A percentile compares a stretch with the other conserved stretches of the same genome.
phyloP scores from a whole-genome alignment of 129 eudicot genomes.

The Erigeron canadensis region DNA sequence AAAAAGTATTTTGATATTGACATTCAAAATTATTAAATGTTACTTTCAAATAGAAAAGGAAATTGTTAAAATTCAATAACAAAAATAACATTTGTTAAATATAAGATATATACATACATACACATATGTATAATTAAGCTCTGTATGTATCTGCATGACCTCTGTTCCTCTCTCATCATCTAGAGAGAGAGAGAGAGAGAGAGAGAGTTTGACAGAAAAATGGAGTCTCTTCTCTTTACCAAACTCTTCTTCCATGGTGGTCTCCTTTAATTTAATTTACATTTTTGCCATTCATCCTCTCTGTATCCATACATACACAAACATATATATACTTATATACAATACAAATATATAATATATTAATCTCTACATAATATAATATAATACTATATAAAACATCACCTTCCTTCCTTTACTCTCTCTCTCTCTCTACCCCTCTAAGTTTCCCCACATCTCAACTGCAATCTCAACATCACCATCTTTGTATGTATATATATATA shows the following conservation, averaged over 20 bases:
- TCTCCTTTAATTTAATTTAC: conserved; percentile 16
- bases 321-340: not conserved
- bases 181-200: not conserved
- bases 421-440: conserved; percentile 27
- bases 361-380: not conserved
- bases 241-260: conserved; percentile 29
- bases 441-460: conserved; percentile 17
- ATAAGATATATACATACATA: not conserved
- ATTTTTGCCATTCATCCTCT: conserved; percentile 36
- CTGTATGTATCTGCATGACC: conserved; percentile 35
- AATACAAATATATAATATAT: not conserved
- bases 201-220: conserved; percentile 40
- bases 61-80: not conserved
- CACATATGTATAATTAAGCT: not conserved
- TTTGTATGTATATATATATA: not conserved
- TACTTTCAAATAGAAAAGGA: not conserved
- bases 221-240: conserved; percentile 31
- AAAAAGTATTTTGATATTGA: no score
- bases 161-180: conserved; percentile 38
- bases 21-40: not conserved
- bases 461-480: conserved; percentile 15
- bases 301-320: conserved; percentile 26
- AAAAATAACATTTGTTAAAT: no score
- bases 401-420: conserved; percentile 6
- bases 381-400: conserved; percentile 14